Conservation (phyloP, 768 basidiomycete species). For the Serendipita vermifera region DNA sequence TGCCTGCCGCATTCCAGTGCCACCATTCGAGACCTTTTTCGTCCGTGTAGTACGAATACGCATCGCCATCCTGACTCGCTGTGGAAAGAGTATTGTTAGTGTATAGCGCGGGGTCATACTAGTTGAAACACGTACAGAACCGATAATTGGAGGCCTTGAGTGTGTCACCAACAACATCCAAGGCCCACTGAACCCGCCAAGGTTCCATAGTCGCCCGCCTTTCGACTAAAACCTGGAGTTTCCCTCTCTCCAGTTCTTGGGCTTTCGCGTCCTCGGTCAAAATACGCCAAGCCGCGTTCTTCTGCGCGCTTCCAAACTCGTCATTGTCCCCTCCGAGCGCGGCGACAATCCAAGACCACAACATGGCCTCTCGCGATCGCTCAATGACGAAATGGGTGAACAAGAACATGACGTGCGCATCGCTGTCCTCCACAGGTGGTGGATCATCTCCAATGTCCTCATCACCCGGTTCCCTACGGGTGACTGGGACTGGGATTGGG, state of each 20-base stretch:
- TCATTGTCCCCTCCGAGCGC: slow-evolving; percentile 14
- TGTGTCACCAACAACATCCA: background rate
- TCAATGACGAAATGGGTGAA: slow-evolving; percentile 15
- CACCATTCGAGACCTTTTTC: background rate
- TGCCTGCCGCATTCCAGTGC: too few relatives aligned
- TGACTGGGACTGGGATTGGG: background rate
- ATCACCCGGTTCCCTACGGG: background rate
- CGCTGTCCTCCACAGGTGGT: background rate
- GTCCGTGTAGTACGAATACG: slow-evolving; percentile 2
- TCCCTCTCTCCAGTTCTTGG: background rate
- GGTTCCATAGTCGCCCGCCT: background rate
- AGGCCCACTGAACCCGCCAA: background rate
- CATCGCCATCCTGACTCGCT: slow-evolving; percentile 5
- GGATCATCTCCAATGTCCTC: background rate
- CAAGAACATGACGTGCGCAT: slow-evolving; percentile 13
- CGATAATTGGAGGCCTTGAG: background rate
- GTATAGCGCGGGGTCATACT: background rate
- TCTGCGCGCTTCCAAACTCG: slow-evolving; percentile 11
- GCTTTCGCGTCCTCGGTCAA: background rate
- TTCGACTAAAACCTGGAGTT: background rate
- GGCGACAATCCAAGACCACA: slow-evolving; percentile 15
- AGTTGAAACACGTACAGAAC: background rate
- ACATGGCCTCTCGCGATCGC: slow-evolving; percentile 14
- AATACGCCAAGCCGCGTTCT: background rate
- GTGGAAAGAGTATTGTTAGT: background rate